Conservation (phyloP, 805 yeast species). For the Henningerozyma blattae region DNA sequence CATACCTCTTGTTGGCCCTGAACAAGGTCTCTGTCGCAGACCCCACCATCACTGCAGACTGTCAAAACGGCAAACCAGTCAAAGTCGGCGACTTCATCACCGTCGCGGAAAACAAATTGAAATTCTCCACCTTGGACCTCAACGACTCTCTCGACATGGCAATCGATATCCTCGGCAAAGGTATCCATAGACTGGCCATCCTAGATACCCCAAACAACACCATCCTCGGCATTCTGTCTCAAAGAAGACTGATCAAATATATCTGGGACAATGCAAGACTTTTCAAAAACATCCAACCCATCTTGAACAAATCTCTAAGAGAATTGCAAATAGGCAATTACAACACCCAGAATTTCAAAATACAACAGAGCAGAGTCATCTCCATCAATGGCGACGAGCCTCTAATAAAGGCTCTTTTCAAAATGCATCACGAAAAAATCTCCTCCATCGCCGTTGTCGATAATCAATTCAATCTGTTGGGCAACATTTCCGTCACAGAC, state of each 20-base stretch:
- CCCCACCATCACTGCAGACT: constrained; percentile 31
- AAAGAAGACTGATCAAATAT: constrained; percentile 71
- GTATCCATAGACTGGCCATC: constrained; percentile 88
- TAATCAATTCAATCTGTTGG: constrained; percentile 56
- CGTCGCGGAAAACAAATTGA: background rate
- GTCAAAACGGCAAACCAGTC: constrained; percentile 75
- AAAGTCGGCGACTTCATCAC: constrained; percentile 79
- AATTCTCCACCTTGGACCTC: constrained; percentile 57
- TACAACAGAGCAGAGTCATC: constrained; percentile 39
- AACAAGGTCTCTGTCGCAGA: constrained; percentile 41
- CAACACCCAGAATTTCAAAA: constrained; percentile 20
- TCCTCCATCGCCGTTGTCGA: constrained; percentile 90
- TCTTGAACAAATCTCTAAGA: constrained; percentile 53
- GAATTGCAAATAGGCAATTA: constrained; percentile 67
- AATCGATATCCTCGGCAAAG: constrained; percentile 76
- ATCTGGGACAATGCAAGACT: constrained; percentile 88
- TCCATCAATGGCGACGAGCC: constrained; percentile 77
- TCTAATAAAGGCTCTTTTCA: constrained; percentile 70
- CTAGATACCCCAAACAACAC: constrained; percentile 37
- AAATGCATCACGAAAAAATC: constrained; percentile 73
- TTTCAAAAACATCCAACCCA: constrained; percentile 67
- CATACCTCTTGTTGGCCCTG: constrained; percentile 71
- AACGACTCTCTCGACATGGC: constrained; percentile 49
- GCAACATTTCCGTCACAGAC: constrained; percentile 89
- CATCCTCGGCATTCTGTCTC: constrained; percentile 78